Evolutionary conservation across 306 rosid genomes (phyloP).

Genomic region (Ammopiptanthus mongolicus): DNA sequence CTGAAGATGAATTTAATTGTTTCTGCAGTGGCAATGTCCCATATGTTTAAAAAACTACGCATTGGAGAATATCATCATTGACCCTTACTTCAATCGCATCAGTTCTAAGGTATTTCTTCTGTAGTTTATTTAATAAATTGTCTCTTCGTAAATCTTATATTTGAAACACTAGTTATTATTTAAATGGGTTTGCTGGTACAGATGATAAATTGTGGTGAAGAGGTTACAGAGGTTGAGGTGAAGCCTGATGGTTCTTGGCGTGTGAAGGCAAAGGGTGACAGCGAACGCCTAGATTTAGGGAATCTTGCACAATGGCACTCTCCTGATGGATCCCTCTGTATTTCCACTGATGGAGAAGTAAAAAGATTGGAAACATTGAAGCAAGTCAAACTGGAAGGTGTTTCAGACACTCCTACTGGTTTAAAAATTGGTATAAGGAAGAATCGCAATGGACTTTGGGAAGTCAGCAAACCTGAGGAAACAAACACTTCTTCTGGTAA

Average conservation of each 20-base stretch:
- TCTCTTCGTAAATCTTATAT: background rate
- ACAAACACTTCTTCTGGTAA: constrained; percentile 58
- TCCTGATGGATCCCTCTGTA: constrained; percentile 60
- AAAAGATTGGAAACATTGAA: constrained; percentile 53
- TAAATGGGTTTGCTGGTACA: constrained; percentile 32
- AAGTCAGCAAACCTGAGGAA: constrained; percentile 76
- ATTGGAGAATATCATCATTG: constrained; percentile 77
- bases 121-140: background rate
- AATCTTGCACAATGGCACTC: constrained; percentile 71
- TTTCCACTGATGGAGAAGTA: constrained; percentile 35
- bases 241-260: constrained; percentile 99
- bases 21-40: constrained; percentile 99
- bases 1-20: constrained; percentile 33
- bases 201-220: constrained; percentile 88
- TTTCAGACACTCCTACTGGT: constrained; percentile 74
- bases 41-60: constrained; percentile 90
- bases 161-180: background rate
- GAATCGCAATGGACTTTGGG: constrained; percentile 84
- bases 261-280: constrained; percentile 75
- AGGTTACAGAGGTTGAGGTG: constrained; percentile 88
- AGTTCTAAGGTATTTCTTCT: constrained; percentile 58
- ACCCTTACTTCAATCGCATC: constrained; percentile 89
- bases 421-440: constrained; percentile 80
- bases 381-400: constrained; percentile 86
- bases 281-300: constrained; percentile 75